Percentiles rank a stretch among this genome's conserved stretches.
Evolutionary conservation across 805 yeast genomes (phyloP).

Genomic region (Candida quercuum): DNA sequence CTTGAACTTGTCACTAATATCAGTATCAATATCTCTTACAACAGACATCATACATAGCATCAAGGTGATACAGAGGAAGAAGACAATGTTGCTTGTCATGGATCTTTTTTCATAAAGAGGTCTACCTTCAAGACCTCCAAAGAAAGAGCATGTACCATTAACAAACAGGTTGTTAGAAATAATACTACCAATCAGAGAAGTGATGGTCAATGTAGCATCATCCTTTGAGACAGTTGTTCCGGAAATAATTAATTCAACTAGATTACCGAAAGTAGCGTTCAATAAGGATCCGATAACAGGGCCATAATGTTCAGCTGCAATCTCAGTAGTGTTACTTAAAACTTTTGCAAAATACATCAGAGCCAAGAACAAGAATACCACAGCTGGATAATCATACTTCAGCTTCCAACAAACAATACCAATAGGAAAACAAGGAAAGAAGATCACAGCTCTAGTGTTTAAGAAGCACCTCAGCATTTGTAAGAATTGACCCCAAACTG

Average conservation of each 20-base stretch:
- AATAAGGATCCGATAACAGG: conserved; percentile 44
- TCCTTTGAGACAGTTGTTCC: conserved; percentile 42
- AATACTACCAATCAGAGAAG: conserved; percentile 43
- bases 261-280: conserved; percentile 47
- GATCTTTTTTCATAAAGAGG: conserved; percentile 13
- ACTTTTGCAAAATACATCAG: conserved; percentile 21
- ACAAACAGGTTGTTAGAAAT: conserved; percentile 39
- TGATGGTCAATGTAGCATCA: conserved; percentile 44
- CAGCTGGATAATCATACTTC: conserved; percentile 14
- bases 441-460: conserved; percentile 15
- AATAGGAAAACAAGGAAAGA: conserved; percentile 18
- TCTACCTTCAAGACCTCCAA: conserved; percentile 18
- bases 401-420: conserved; percentile 15
- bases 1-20: conserved; percentile 10
- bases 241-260: conserved; percentile 45
- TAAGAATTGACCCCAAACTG: conserved; percentile 12
- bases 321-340: conserved; percentile 19
- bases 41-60: conserved; percentile 15
- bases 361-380: conserved; percentile 17
- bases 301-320: conserved; percentile 19
- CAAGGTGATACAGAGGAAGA: conserved; percentile 15
- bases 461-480: conserved; percentile 13
- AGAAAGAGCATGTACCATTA: conserved; percentile 20
- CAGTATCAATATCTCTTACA: conserved; percentile 13
- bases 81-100: conserved; percentile 14